Base-by-base conservation (phyloP, 2,329 filamentous ascomycete species). In the Sporothrix protearum region DNA sequence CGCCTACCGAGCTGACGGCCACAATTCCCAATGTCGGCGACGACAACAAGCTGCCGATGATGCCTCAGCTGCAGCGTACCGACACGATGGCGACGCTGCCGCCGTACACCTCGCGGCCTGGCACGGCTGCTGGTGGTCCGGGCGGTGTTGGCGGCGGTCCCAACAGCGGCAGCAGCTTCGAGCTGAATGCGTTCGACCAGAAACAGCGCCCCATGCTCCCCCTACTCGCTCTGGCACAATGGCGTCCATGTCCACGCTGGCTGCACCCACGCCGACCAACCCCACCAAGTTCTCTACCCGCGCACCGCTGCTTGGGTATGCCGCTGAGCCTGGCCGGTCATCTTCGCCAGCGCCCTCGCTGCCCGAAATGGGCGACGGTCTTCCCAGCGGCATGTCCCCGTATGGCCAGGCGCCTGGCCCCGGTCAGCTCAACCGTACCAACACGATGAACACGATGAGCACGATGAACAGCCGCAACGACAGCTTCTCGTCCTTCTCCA, bases 31-130 rank as follows among this genome's bases (percentile, higher is more conserved):
- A 85, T 67, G 72, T 85, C 14, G 57, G 55, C 49, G 64, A 42
- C 45, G 85, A 80, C 67, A 85, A 89, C 74, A 85, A 84, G 76
- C 82, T 87, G 73, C 85, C 86, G 67, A 80, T 80, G 66, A 89
- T 88, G 86, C 88, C 88, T 75, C 82, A 82, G 76, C 76, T 90
- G 19, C 84, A 83, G 71, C 85, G 89, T 73, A 87, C 83, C 73
- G 88, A 90, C 45, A 91, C 89, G 1, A 85, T 85, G 76, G 77
- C 84, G 0, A 91, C 89, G 0, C 80, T 92, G 7, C 89, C 90
- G 0, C 78, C 83, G 3, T 92, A 92, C 78, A 83, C 83, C 2
- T 90, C 89, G 9, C 85, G 85, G 69, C 86, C 87, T 22, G 84
- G 81, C 69, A 89, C 87, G 0, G 85, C 86, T 2, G 82, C 63